Conservation (phyloP, 257 asterid species). For the Anisodus tanguticus region DNA sequence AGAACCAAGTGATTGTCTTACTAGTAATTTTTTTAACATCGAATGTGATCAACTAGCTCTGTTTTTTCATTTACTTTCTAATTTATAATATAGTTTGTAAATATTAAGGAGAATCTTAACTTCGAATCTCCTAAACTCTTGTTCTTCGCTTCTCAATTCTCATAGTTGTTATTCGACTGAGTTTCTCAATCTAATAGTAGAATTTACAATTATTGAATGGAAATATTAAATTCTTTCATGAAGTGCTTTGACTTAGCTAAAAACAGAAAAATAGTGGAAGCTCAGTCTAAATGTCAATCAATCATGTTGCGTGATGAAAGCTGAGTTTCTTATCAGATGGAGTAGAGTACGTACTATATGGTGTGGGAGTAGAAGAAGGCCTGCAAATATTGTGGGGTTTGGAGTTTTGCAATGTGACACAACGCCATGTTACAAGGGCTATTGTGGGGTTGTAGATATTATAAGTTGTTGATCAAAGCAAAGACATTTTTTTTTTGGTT, state of each 20-base stretch:
- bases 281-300: not conserved
- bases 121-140: slow-evolving; percentile 1
- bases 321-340: not conserved
- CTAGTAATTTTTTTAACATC: not conserved
- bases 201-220: not conserved
- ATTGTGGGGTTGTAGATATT: not conserved
- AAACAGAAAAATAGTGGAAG: not conserved
- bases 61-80: not conserved
- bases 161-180: not conserved
- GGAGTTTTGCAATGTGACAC: slow-evolving; percentile 15
- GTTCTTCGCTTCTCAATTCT: not conserved
- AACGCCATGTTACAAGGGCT: not conserved
- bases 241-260: not conserved
- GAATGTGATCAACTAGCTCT: not conserved
- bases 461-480: slow-evolving; percentile 20
- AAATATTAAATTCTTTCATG: not conserved
- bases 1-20: slow-evolving; percentile 48
- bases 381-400: slow-evolving; percentile 19
- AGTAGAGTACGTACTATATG: not conserved
- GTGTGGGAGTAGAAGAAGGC: not conserved
- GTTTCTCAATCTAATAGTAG: not conserved
- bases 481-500: not conserved
- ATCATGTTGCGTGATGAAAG: not conserved
- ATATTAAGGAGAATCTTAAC: slow-evolving; percentile 4
- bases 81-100: slow-evolving; percentile 5